Percentiles rank a stretch among this genome's conserved stretches.
phyloP scores from a whole-genome alignment of 2,329 filamentous ascomycete genomes.

The Phialemonium atrogriseum region DNA sequence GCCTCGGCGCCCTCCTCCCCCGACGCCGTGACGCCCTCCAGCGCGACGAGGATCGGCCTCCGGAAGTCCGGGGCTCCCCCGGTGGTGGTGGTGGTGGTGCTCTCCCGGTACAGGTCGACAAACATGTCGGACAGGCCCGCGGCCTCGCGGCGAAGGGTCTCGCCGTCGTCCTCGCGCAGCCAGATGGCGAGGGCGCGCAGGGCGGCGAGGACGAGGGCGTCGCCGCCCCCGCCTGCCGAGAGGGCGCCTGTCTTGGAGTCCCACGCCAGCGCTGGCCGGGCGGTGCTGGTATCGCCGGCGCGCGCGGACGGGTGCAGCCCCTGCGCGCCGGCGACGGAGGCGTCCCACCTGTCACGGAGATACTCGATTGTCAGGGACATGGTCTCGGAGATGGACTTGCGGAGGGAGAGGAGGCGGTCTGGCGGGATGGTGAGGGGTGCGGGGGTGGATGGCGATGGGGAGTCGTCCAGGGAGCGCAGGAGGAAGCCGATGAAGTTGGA shows the following conservation, averaged over 20 bases:
- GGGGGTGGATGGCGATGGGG: constrained; percentile 22
- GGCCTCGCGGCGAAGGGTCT: constrained; percentile 45
- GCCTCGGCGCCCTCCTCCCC: constrained; percentile 37
- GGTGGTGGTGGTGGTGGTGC: constrained; percentile 9
- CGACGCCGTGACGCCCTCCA: constrained; percentile 48
- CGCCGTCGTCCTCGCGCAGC: constrained; percentile 62
- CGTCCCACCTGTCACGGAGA: constrained; percentile 63
- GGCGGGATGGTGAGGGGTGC: constrained; percentile 37
- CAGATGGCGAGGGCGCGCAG: constrained; percentile 53
- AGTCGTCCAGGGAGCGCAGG: constrained; percentile 46
- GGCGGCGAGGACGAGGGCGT: constrained; percentile 52
- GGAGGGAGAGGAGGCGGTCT: constrained; percentile 52
- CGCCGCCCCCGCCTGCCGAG: no score
- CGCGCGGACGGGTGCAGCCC: constrained; percentile 53
- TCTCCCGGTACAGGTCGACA: constrained; percentile 48
- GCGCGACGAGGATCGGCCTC: constrained; percentile 46
- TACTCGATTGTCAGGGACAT: constrained; percentile 57
- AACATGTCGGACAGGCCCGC: constrained; percentile 56
- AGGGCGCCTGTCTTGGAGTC: constrained; percentile 44
- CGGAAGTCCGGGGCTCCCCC: constrained; percentile 41
- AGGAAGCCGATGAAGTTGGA: constrained; percentile 53
- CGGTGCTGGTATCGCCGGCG: constrained; percentile 33
- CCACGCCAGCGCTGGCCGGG: no score
- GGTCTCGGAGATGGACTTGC: constrained; percentile 53
- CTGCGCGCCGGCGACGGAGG: constrained; percentile 51